These are phyloP conservation scores for Citrus reticulata DNA, from an alignment of 345 rosid species.

Conservation along the genomic window DNA sequence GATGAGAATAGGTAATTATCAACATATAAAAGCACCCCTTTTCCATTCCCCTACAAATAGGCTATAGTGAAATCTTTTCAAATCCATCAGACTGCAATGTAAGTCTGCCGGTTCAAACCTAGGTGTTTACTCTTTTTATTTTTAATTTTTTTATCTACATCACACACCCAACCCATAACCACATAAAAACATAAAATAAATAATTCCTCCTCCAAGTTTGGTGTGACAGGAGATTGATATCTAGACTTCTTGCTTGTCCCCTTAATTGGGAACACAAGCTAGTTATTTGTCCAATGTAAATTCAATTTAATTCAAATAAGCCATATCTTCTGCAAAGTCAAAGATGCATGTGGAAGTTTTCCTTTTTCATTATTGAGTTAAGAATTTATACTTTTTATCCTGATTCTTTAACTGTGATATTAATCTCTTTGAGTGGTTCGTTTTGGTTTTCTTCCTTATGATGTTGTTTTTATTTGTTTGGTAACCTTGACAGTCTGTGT, in stretches of 20 bases:
- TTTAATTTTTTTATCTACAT: not conserved
- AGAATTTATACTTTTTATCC: not conserved
- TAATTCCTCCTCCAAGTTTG: not conserved
- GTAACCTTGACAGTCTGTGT: not conserved
- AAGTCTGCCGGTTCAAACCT: not conserved
- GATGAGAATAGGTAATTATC: not conserved
- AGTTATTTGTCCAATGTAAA: not conserved
- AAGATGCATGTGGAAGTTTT: not conserved
- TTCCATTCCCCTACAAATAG: too few species aligned
- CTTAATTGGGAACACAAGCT: not conserved
- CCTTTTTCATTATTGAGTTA: not conserved
- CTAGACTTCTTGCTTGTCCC: not conserved
- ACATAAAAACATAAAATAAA: not conserved
- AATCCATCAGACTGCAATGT: not conserved
- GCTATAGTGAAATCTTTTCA: not conserved
- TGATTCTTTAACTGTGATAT: not conserved
- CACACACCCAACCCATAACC: not conserved
- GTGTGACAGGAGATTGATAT: not conserved
- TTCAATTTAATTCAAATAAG: not conserved
- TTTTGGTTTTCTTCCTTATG: not conserved
- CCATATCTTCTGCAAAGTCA: not conserved
- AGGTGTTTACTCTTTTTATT: not conserved
- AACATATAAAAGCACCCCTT: not conserved
- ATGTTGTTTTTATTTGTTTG: not conserved
- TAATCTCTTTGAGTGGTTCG: not conserved